phyloP scores from a whole-genome alignment of 768 basidiomycete species.

The Mycena indigotica region DNA sequence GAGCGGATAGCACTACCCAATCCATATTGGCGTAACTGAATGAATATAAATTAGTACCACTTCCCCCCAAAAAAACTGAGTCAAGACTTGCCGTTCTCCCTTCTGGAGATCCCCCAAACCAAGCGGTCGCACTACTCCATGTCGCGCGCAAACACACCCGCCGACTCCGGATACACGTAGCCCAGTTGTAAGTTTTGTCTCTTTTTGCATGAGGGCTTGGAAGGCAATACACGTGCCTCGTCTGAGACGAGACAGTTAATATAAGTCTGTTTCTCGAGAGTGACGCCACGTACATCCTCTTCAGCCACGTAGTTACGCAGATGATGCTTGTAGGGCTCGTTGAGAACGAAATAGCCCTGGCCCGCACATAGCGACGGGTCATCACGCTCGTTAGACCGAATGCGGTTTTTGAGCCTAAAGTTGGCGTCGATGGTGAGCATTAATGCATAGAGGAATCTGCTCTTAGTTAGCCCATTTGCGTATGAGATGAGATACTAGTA shows the following conservation, averaged over 20 bases:
- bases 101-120: constrained; percentile 28
- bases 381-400: constrained; percentile 3
- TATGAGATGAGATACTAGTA: too few relatives aligned
- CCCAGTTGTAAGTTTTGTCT: constrained; percentile 18
- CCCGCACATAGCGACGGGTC: constrained; percentile 19
- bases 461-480: too few relatives aligned
- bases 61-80: neutral
- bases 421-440: constrained; percentile 22
- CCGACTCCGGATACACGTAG: constrained; percentile 13
- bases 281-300: constrained; percentile 7
- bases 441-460: constrained; percentile 14
- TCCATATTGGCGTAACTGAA: constrained; percentile 29
- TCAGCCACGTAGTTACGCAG: constrained; percentile 7
- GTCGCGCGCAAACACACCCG: constrained; percentile 17
- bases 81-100: constrained; percentile 26
- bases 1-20: constrained; percentile 21
- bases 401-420: constrained; percentile 22
- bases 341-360: constrained; percentile 19
- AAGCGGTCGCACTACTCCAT: constrained; percentile 17
- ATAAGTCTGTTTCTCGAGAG: too few relatives aligned
- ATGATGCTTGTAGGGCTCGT: constrained; percentile 9
- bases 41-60: neutral
- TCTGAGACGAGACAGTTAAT: constrained; percentile 1
- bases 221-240: constrained; percentile 21
- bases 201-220: constrained; percentile 21